phyloP scores from a whole-genome alignment of 768 basidiomycete genomes.

The Tulasnella sp. region DNA sequence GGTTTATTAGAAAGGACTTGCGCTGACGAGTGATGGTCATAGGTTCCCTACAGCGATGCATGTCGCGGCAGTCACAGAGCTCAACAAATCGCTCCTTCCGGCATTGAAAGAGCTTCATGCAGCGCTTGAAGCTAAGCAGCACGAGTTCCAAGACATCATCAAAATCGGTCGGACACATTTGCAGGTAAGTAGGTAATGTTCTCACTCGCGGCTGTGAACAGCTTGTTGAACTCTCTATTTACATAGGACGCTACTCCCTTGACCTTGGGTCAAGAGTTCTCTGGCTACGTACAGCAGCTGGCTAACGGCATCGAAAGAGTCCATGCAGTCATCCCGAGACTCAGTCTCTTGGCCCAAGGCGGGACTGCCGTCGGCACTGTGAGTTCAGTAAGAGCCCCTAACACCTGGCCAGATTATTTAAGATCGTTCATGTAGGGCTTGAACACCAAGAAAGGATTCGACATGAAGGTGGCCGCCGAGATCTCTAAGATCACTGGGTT shows the following conservation, averaged over 20 bases:
- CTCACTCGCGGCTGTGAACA: too few species aligned
- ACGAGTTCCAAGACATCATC: constrained; percentile 81
- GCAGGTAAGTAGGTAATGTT: constrained; percentile 37
- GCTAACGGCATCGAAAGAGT: constrained; percentile 81
- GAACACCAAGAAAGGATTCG: constrained; percentile 95
- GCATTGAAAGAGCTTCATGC: constrained; percentile 74
- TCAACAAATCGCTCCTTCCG: constrained; percentile 67
- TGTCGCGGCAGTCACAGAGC: constrained; percentile 86
- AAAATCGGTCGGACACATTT: constrained; percentile 98
- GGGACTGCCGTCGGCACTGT: constrained; percentile 98
- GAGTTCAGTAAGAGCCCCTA: constrained; percentile 25
- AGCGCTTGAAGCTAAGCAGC: constrained; percentile 71
- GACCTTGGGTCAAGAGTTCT: constrained; percentile 97
- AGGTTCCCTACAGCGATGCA: constrained; percentile 99
- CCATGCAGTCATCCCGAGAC: constrained; percentile 66
- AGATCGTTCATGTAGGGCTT: constrained; percentile 50
- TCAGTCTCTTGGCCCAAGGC: constrained; percentile 88
- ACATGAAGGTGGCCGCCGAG: constrained; percentile 84
- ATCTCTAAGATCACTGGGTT: constrained; percentile 85
- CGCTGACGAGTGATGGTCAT: not conserved
- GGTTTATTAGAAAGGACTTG: not conserved
- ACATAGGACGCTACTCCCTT: constrained; percentile 88
- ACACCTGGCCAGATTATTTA: not conserved
- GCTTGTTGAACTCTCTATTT: not conserved
- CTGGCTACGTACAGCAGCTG: constrained; percentile 93